phyloP scores from a whole-genome alignment of 2,329 filamentous ascomycete genomes.

The Calonectria multiphialidica region DNA sequence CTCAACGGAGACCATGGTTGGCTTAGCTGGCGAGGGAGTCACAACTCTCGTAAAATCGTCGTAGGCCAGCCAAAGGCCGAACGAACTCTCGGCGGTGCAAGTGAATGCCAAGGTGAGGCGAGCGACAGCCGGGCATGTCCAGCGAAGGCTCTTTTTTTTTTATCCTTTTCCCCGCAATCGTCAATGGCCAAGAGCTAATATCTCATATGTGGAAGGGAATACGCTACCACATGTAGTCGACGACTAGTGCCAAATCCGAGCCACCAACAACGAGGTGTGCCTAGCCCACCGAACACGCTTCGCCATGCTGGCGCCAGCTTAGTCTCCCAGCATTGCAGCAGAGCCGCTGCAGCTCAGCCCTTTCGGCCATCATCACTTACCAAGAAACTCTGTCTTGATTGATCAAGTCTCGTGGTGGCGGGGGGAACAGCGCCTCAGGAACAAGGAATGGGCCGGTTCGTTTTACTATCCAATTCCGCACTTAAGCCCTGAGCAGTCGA shows the following conservation, averaged over 20 bases:
- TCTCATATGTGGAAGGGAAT: background rate
- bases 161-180: slow-evolving; percentile 1
- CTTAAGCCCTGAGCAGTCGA: background rate
- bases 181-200: background rate
- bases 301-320: background rate
- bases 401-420: background rate
- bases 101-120: background rate
- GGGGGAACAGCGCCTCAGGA: background rate
- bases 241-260: background rate
- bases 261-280: slow-evolving; percentile 1
- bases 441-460: background rate
- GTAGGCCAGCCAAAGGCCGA: background rate
- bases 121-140: background rate
- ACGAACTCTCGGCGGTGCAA: background rate
- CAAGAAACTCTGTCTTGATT: slow-evolving; percentile 21
- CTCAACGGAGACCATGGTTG: background rate
- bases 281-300: slow-evolving; percentile 9
- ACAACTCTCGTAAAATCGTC: background rate
- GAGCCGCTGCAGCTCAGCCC: slow-evolving; percentile 17
- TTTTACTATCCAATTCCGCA: background rate
- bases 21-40: background rate
- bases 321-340: slow-evolving; percentile 7
- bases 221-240: background rate
- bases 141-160: background rate
- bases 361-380: slow-evolving; percentile 1